phyloP scores from a whole-genome alignment of 257 asterid genomes.

The Solanum etuberosum region DNA sequence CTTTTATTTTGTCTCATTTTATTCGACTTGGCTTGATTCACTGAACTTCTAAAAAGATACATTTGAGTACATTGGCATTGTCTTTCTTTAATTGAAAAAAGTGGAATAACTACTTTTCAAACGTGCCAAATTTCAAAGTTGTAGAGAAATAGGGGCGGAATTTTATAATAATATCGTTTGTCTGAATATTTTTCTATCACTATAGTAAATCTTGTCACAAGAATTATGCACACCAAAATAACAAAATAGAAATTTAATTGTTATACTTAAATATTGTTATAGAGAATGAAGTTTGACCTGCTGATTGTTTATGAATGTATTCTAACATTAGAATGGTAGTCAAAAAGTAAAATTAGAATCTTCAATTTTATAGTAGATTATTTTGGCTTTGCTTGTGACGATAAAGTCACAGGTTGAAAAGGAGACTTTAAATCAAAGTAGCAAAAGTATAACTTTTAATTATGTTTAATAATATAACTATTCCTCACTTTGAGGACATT shows the following conservation, averaged over 20 bases:
- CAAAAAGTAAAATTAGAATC: not conserved
- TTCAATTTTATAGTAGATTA: not conserved
- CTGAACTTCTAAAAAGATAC: not conserved
- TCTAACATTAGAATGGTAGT: not conserved
- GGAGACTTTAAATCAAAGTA: not conserved
- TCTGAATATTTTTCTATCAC: not conserved
- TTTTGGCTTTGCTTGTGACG: not conserved
- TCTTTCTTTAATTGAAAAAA: not conserved
- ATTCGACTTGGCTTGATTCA: not conserved
- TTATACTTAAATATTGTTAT: not conserved
- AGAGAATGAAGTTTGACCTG: rapidly evolving
- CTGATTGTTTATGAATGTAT: not conserved
- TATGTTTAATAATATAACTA: not conserved
- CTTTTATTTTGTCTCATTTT: not conserved
- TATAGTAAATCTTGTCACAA: not conserved
- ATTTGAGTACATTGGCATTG: not conserved
- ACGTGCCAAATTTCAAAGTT: not conserved
- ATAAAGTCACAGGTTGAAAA: not conserved
- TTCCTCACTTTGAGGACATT: not conserved
- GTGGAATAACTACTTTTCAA: not conserved
- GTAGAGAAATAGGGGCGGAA: not conserved
- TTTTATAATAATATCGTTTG: rapidly evolving
- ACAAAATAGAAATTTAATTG: rapidly evolving
- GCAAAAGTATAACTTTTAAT: not conserved
- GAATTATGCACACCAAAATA: rapidly evolving